Evolutionary conservation across 345 rosid genomes (phyloP).

Genomic region (Camelina sativa): DNA sequence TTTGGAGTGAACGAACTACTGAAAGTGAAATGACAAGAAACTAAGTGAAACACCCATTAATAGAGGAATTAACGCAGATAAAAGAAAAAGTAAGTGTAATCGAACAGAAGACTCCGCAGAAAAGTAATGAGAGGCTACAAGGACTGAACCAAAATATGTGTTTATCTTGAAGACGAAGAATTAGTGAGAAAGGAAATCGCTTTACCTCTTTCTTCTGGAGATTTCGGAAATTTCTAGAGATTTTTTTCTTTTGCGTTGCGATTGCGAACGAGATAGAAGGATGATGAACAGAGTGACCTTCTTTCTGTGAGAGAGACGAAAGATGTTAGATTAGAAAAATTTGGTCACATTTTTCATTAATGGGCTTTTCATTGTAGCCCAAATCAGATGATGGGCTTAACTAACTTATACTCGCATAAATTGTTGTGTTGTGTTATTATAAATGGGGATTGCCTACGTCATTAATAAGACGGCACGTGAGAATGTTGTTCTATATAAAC

Average conservation of each 20-base stretch:
- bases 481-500: neutral
- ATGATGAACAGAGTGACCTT: neutral
- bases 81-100: neutral
- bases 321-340: neutral
- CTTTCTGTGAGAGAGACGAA: neutral
- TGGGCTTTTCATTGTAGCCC: conserved; percentile 21
- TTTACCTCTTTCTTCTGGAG: conserved; percentile 29
- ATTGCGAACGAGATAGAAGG: conserved; percentile 29
- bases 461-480: conserved; percentile 13
- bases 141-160: neutral
- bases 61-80: neutral
- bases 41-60: conserved; percentile 13
- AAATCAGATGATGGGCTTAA: neutral
- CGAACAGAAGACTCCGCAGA: neutral
- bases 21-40: neutral
- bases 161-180: neutral
- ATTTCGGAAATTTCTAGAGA: conserved; percentile 1
- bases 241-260: too few species aligned
- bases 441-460: neutral
- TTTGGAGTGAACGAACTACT: neutral
- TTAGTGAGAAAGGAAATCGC: neutral
- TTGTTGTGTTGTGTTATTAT: too few species aligned
- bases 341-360: neutral
- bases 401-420: neutral
- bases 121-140: neutral